Percentiles rank a stretch among this genome's conserved stretches.
phyloP scores from a whole-genome alignment of 129 eudicot genomes.

The Flaveria brownii region DNA sequence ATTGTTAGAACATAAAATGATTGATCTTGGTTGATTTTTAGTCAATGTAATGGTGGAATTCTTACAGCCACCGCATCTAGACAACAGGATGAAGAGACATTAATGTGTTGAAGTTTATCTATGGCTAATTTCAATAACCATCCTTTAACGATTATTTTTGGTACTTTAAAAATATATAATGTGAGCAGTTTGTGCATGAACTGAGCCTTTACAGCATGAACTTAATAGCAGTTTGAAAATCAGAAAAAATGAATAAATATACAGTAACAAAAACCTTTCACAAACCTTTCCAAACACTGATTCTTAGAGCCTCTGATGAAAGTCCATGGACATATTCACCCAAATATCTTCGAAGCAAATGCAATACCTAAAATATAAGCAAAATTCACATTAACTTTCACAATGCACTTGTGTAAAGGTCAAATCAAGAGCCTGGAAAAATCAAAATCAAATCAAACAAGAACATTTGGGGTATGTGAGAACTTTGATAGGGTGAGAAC shows the following conservation, averaged over 20 bases:
- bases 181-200: too few species aligned
- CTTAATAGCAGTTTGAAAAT: background rate
- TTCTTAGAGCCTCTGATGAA: constrained; percentile 88
- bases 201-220: constrained; percentile 14
- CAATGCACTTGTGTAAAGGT: background rate
- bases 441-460: background rate
- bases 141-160: too few species aligned
- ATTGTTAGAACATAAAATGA: constrained; percentile 10
- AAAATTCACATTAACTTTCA: constrained; percentile 15
- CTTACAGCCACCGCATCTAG: constrained; percentile 10
- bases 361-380: constrained; percentile 68
- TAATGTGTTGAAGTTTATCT: background rate
- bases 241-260: background rate
- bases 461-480: too few species aligned
- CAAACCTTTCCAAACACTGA: constrained; percentile 96
- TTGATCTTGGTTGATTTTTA: constrained; percentile 4
- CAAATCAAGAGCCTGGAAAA: background rate
- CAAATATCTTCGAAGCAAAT: constrained; percentile 90
- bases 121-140: background rate
- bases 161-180: too few species aligned
- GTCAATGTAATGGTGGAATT: constrained; percentile 13
- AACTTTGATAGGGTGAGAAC: too few species aligned
- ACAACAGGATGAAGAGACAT: background rate
- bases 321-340: constrained; percentile 99
- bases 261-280: constrained; percentile 1